phyloP scores from a whole-genome alignment of 2,329 filamentous ascomycete genomes.

The Raffaelea deltoideospora region DNA sequence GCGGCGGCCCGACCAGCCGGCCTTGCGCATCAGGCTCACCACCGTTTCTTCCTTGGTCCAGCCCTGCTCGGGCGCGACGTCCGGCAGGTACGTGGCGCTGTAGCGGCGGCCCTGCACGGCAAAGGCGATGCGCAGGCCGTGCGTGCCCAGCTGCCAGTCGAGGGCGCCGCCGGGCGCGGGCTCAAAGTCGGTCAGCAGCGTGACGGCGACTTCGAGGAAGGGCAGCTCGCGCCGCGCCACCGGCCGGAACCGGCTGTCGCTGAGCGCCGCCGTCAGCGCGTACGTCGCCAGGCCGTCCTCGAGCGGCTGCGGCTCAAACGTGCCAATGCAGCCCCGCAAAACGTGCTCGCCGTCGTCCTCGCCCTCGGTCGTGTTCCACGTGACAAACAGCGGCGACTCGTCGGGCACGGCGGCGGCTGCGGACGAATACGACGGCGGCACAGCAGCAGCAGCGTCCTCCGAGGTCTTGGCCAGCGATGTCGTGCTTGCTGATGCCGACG shows the following conservation, averaged over 20 bases:
- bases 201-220: slow-evolving; percentile 51
- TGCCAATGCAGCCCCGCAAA: slow-evolving; percentile 90
- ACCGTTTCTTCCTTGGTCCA: slow-evolving; percentile 92
- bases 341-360: slow-evolving; percentile 40
- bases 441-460: no score
- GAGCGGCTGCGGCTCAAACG: slow-evolving; percentile 67
- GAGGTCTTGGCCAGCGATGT: slow-evolving; percentile 19
- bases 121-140: slow-evolving; percentile 81
- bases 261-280: slow-evolving; percentile 60
- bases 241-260: slow-evolving; percentile 47
- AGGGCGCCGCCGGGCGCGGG: slow-evolving; percentile 47
- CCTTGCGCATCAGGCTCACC: slow-evolving; percentile 82
- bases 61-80: slow-evolving; percentile 81
- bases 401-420: slow-evolving; percentile 16
- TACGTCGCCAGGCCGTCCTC: slow-evolving; percentile 61
- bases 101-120: slow-evolving; percentile 56
- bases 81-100: slow-evolving; percentile 74
- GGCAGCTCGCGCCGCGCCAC: slow-evolving; percentile 39
- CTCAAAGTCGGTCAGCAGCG: slow-evolving; percentile 77
- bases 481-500: slow-evolving; percentile 14
- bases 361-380: slow-evolving; percentile 66
- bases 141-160: slow-evolving; percentile 76
- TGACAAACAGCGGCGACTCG: slow-evolving; percentile 74
- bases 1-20: slow-evolving; percentile 73
- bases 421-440: background rate